phyloP scores from a whole-genome alignment of 371 early-diverging fungal species.

The Mortierella sp. region DNA sequence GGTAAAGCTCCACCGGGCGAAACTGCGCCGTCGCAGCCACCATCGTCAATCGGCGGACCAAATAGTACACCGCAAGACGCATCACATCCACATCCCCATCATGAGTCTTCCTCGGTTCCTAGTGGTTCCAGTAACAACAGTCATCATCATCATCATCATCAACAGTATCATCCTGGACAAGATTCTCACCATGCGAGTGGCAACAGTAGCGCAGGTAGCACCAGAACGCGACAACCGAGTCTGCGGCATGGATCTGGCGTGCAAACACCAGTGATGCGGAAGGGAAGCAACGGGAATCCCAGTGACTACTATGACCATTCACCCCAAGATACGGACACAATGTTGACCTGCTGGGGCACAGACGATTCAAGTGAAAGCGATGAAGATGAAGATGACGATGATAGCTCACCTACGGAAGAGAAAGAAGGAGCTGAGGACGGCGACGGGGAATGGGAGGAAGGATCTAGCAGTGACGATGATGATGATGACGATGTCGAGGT shows the following conservation, averaged over 20 bases:
- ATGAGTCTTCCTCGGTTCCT: constrained; percentile 7
- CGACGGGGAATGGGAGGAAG: constrained; percentile 54
- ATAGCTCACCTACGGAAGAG: constrained; percentile 7
- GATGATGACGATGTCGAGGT: constrained; percentile 28
- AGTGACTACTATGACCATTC: constrained; percentile 28
- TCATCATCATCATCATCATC: neutral
- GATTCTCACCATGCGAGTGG: constrained; percentile 17
- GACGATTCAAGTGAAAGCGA: constrained; percentile 31
- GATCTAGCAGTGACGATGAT: constrained; percentile 26
- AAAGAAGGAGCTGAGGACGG: constrained; percentile 47
- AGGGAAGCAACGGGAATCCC: constrained; percentile 13
- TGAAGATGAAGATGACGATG: constrained; percentile 40
- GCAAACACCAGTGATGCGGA: constrained; percentile 17
- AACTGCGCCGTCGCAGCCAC: neutral
- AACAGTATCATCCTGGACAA: constrained; percentile 4
- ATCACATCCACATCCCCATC: neutral
- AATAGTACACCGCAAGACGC: neutral
- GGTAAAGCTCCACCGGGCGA: constrained; percentile 8
- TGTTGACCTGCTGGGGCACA: constrained; percentile 46
- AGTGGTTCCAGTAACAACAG: constrained; percentile 4
- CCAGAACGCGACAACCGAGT: constrained; percentile 13
- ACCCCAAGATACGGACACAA: constrained; percentile 32
- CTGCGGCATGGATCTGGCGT: constrained; percentile 4
- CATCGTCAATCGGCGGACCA: neutral
- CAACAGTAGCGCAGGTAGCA: constrained; percentile 18